A percentile compares a stretch with the other conserved stretches of the same genome.
Evolutionary conservation across 2,329 filamentous ascomycete species (phyloP).

Genomic region (Fusarium tricinctum): DNA sequence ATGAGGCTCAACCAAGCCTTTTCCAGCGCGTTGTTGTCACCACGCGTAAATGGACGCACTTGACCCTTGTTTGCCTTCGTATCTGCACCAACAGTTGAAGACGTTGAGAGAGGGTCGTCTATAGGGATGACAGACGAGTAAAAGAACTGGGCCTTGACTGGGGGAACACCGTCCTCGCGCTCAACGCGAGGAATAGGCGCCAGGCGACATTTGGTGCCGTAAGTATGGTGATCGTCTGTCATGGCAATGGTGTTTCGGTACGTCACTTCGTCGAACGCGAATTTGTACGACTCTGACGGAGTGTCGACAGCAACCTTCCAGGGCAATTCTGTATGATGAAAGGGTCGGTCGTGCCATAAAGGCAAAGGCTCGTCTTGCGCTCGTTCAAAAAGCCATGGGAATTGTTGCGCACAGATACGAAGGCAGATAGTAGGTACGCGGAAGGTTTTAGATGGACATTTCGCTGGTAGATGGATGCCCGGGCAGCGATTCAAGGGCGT

Average conservation of each 20-base stretch:
- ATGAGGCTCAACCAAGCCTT: slow-evolving; percentile 78
- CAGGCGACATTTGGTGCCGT: slow-evolving; percentile 71
- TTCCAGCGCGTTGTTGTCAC: slow-evolving; percentile 85
- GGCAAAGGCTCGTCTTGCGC: slow-evolving; percentile 18
- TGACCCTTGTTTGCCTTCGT: slow-evolving; percentile 68
- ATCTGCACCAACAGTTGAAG: slow-evolving; percentile 65
- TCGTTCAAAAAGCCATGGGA: slow-evolving; percentile 18
- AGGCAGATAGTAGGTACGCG: not conserved
- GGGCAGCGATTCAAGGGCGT: slow-evolving; percentile 29
- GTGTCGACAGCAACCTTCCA: slow-evolving; percentile 26
- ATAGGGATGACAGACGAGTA: slow-evolving; percentile 86
- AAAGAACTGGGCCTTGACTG: slow-evolving; percentile 81
- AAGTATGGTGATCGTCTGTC: slow-evolving; percentile 64
- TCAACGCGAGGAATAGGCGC: slow-evolving; percentile 60
- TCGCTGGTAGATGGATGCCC: slow-evolving; percentile 19
- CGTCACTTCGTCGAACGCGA: slow-evolving; percentile 19
- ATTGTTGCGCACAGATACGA: not conserved
- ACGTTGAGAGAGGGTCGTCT: slow-evolving; percentile 86
- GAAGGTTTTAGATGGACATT: slow-evolving; percentile 23
- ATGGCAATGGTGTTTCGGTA: slow-evolving; percentile 30
- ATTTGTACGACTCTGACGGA: slow-evolving; percentile 2
- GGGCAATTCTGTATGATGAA: slow-evolving; percentile 30
- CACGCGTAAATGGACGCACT: slow-evolving; percentile 81
- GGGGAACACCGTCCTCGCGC: slow-evolving; percentile 66
- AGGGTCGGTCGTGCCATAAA: slow-evolving; percentile 41